These are phyloP conservation scores for Cladosporium oxysporum DNA, from an alignment of 2,329 filamentous ascomycete species.

Conservation along the genomic window DNA sequence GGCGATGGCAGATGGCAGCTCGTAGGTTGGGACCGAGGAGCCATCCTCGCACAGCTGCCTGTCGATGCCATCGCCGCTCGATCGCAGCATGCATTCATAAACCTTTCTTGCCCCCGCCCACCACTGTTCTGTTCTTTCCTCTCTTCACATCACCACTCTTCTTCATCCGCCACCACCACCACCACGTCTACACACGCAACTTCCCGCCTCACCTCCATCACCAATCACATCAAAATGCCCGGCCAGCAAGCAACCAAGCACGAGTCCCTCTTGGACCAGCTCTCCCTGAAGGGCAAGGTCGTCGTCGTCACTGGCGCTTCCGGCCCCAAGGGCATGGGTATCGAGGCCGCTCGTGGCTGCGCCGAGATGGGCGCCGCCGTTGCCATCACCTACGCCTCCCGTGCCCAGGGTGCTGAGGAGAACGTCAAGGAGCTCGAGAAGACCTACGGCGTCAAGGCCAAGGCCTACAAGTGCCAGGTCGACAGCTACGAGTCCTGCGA, in stretches of 20 bases:
- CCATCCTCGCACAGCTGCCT: background rate
- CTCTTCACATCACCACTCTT: constrained; percentile 1
- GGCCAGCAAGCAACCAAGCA: constrained; percentile 56
- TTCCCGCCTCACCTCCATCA: constrained; percentile 16
- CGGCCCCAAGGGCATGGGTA: constrained; percentile 68
- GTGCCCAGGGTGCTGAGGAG: constrained; percentile 63
- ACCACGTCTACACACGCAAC: constrained; percentile 13
- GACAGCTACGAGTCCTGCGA: constrained; percentile 58
- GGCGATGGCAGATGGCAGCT: constrained; percentile 8
- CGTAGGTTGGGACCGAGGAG: constrained; percentile 13
- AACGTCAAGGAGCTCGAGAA: constrained; percentile 63
- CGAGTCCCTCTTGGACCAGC: constrained; percentile 58
- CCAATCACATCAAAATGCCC: constrained; percentile 18
- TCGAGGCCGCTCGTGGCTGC: constrained; percentile 65
- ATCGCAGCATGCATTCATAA: constrained; percentile 19
- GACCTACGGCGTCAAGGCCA: constrained; percentile 65
- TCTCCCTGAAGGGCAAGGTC: constrained; percentile 56
- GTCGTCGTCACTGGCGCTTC: constrained; percentile 56
- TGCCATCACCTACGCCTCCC: constrained; percentile 67
- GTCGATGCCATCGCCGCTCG: constrained; percentile 9
- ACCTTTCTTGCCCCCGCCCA: constrained; percentile 14
- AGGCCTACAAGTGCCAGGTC: constrained; percentile 67
- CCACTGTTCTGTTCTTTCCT: background rate
- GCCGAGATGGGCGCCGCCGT: constrained; percentile 66
- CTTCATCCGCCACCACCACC: constrained; percentile 11